Conservation (phyloP, 495 filamentous ascomycete genomes). For the Lophiostoma macrostomum region DNA sequence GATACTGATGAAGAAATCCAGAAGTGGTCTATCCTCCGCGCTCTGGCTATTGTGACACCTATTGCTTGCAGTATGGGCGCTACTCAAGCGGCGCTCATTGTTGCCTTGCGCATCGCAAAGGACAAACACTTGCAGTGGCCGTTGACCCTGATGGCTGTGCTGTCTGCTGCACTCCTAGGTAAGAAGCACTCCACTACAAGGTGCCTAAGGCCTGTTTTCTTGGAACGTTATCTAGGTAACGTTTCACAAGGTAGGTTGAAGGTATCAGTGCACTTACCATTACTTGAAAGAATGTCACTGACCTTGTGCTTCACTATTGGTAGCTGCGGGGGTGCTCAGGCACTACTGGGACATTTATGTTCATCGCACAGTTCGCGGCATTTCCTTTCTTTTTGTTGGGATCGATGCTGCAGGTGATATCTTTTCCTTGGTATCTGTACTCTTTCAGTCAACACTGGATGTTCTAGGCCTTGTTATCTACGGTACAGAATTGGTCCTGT, state of each 20-base stretch:
- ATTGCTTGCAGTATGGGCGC: conserved; percentile 48
- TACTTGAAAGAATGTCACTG: no score
- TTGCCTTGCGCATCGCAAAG: conserved; percentile 48
- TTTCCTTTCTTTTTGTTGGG: conserved; percentile 63
- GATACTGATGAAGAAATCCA: conserved; percentile 25
- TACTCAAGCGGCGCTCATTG: conserved; percentile 51
- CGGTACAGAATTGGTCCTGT: conserved; percentile 57
- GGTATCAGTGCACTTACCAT: no score
- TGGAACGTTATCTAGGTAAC: no score
- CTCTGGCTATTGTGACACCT: conserved; percentile 43
- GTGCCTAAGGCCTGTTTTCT: no score
- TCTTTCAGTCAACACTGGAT: conserved; percentile 56
- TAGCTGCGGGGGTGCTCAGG: conserved; percentile 52
- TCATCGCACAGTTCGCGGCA: conserved; percentile 59
- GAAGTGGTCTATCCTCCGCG: conserved; percentile 48
- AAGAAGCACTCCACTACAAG: no score
- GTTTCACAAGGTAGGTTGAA: no score
- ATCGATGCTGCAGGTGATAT: conserved; percentile 64
- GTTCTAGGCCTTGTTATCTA: conserved; percentile 61
- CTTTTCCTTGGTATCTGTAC: conserved; percentile 58
- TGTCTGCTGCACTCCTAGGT: conserved; percentile 55
- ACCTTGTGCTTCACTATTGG: no score
- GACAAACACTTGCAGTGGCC: conserved; percentile 49
- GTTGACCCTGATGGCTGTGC: conserved; percentile 56
- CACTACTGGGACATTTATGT: conserved; percentile 61